phyloP scores from a whole-genome alignment of 2,329 filamentous ascomycete genomes.

The Trichophyton benhamiae region DNA sequence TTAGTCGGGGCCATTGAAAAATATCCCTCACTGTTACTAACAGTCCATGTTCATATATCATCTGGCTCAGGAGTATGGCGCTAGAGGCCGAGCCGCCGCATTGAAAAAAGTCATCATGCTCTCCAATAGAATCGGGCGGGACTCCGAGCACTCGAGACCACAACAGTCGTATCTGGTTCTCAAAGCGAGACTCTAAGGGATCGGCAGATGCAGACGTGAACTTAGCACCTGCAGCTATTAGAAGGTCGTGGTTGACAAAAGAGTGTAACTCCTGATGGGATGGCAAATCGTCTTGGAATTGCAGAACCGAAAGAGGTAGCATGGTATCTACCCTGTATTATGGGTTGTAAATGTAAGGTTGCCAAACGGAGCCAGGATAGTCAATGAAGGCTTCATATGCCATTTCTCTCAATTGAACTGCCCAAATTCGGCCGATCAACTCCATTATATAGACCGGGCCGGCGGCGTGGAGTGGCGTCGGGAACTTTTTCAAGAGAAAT shows the following conservation, averaged over 20 bases:
- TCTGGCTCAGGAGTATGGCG: conserved; percentile 20
- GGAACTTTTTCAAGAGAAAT: too few relatives aligned
- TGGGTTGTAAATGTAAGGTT: neutral
- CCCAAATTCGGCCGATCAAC: neutral
- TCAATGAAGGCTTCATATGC: neutral
- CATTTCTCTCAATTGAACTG: neutral
- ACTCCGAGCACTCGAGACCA: neutral
- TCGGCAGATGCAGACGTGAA: neutral
- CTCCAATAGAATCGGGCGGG: neutral
- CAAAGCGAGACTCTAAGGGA: neutral
- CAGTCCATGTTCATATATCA: neutral
- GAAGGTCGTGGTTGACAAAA: neutral
- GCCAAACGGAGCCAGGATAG: neutral
- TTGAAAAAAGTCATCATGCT: conserved; percentile 8
- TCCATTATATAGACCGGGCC: neutral
- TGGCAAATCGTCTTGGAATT: neutral
- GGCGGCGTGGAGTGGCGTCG: too few relatives aligned
- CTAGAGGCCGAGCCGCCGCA: conserved; percentile 28
- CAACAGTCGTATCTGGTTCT: neutral
- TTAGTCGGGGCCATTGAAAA: conserved; percentile 17
- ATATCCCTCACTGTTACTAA: conserved; percentile 7
- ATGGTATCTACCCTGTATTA: neutral
- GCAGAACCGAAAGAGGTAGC: neutral
- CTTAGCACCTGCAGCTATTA: neutral
- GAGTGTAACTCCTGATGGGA: neutral